These are phyloP conservation scores for Mycena epipterygia DNA, from an alignment of 768 basidiomycete genomes.

Conservation along the genomic window DNA sequence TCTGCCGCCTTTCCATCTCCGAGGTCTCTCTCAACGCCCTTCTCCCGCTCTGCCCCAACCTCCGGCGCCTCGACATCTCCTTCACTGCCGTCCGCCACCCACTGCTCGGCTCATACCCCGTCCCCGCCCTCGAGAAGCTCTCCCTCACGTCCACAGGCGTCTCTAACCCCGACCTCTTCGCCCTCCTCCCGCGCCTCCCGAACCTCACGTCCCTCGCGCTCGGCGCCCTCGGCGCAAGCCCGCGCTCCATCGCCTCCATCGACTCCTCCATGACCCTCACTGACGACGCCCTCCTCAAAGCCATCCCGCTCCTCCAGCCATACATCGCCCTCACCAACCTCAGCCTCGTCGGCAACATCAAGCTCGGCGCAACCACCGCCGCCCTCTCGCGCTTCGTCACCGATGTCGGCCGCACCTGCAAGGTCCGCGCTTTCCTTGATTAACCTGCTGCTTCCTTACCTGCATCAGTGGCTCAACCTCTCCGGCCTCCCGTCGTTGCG, in stretches of 20 bases:
- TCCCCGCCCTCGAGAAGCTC: conserved; percentile 67
- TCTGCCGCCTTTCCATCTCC: conserved; percentile 66
- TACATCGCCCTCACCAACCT: conserved; percentile 61
- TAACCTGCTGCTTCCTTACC: background rate
- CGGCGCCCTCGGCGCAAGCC: conserved; percentile 69
- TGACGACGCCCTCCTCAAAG: conserved; percentile 58
- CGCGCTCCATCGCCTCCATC: conserved; percentile 58
- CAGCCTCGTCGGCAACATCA: conserved; percentile 75
- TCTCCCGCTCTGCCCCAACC: conserved; percentile 60
- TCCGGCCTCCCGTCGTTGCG: conserved; percentile 64
- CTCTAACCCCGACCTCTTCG: conserved; percentile 55
- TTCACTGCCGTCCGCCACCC: conserved; percentile 69
- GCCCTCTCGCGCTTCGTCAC: conserved; percentile 62
- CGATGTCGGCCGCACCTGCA: conserved; percentile 71
- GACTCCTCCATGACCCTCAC: conserved; percentile 70
- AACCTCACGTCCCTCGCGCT: conserved; percentile 64
- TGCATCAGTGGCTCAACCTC: conserved; percentile 67
- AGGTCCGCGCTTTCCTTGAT: conserved; percentile 49
- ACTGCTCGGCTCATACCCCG: conserved; percentile 24
- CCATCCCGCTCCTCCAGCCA: conserved; percentile 57
- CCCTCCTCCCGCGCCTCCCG: conserved; percentile 53
- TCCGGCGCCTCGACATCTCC: conserved; percentile 72
- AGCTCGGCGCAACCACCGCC: conserved; percentile 56
- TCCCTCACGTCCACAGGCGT: conserved; percentile 70
- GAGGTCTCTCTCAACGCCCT: conserved; percentile 62